These are phyloP conservation scores for Artemisia annua DNA, from an alignment of 129 eudicot genomes.

Conservation along the genomic window DNA sequence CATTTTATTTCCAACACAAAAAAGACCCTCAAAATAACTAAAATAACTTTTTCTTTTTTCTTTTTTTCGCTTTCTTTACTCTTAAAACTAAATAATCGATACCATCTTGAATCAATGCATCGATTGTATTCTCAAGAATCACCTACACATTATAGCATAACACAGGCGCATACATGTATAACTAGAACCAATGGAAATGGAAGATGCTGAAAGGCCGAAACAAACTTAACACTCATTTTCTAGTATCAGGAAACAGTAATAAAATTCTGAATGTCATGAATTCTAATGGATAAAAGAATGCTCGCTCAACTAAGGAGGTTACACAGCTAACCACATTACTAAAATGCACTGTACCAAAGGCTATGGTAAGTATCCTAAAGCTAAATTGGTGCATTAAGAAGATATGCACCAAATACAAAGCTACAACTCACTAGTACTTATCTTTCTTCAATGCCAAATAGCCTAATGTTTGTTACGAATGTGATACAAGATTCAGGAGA, in stretches of 20 bases:
- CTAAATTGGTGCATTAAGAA: slow-evolving; percentile 24
- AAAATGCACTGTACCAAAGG: slow-evolving; percentile 8
- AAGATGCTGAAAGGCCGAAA: slow-evolving; percentile 2
- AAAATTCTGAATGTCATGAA: background rate
- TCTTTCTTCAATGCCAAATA: slow-evolving; percentile 15
- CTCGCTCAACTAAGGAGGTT: slow-evolving; percentile 14
- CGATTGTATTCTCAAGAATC: no score
- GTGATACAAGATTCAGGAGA: slow-evolving; percentile 23
- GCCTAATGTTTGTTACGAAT: background rate
- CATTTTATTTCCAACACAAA: no score
- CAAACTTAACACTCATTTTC: background rate
- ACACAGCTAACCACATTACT: slow-evolving; percentile 20
- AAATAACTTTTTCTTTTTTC: no score
- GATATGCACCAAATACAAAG: slow-evolving; percentile 20
- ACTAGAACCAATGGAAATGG: background rate
- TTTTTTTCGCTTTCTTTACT: no score
- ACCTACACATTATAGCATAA: background rate
- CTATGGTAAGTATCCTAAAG: slow-evolving; percentile 15
- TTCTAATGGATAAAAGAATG: slow-evolving; percentile 20
- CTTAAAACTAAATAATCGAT: no score
- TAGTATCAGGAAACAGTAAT: background rate
- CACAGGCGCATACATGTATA: background rate
- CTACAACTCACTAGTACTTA: slow-evolving; percentile 3
- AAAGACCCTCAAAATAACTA: no score
- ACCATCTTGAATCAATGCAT: no score